Base-by-base conservation (phyloP, 345 rosid genomes). In the Salix dunnii region DNA sequence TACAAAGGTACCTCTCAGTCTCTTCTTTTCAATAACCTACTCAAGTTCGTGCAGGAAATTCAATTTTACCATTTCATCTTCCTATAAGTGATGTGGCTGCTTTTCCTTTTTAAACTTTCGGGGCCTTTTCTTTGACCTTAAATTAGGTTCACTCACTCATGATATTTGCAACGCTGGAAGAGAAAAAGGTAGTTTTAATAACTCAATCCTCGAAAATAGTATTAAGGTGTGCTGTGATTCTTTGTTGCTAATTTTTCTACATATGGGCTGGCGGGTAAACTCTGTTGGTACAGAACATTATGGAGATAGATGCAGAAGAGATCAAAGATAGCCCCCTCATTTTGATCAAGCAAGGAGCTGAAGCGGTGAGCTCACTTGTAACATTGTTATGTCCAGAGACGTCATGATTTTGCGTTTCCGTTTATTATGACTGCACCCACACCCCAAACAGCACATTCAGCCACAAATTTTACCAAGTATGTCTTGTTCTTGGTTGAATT, bases 301-400 rank as follows among this genome's bases (percentile, higher is more conserved):
- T 77, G 84, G 72, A 81, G 51, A 49, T 63, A 21, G 62, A 68
- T n/a, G 63, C 30, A n/a, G n/a, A n/a, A 68, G 75, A 53, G 42
- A 33, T 51, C 67, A 73, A 53, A 16, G 72, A 81, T 63, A 77
- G 51, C 35, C 68, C 84, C 21, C 80, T 77, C 33, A 25, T 63
- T 46, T 72, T 81, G 28, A 48, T 81, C 7, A 81, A 81, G 80
- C 84, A 81, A 77, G 84, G 84, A 72, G 84, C 84, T 68, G 84
- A 81, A 68, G 84, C 84, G 10, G 84, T 81, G 49, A 68, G 80
- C 69, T 73, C 60, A 2, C 2, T 76, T 46, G 3, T 30, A 38
- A 68, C 28, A 21, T 21, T 9, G 12, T 0, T 10, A 14, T 23
- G 9, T n/a, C n/a, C n/a, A n/a, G n/a, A n/a, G n/a, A n/a, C n/a